A percentile compares a stretch with the other conserved stretches of the same genome.
phyloP scores from a whole-genome alignment of 1,139 yeast genomes.

The Pichia sp. region DNA sequence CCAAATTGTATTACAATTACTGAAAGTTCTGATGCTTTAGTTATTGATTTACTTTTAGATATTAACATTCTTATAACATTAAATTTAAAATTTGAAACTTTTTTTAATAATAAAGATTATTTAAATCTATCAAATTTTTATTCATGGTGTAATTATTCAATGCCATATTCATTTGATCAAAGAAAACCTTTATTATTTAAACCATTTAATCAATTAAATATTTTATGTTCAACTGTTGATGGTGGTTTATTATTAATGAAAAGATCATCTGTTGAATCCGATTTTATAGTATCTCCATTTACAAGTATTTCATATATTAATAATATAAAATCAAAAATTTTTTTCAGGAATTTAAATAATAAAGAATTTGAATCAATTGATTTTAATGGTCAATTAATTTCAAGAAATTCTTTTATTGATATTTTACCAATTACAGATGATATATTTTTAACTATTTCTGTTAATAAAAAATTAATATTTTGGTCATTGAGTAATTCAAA shows the following conservation, averaged over 20 bases:
- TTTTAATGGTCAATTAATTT: constrained; percentile 19
- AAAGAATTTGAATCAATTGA: constrained; percentile 5
- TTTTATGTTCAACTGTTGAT: constrained; percentile 56
- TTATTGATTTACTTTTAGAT: constrained; percentile 31
- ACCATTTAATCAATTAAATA: constrained; percentile 38
- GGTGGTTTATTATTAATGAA: constrained; percentile 60
- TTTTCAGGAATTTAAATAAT: constrained; percentile 12
- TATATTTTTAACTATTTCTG: constrained; percentile 35
- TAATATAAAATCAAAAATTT: constrained; percentile 29
- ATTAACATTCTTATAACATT: constrained; percentile 34
- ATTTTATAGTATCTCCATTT: constrained; percentile 48
- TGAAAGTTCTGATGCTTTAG: constrained; percentile 14
- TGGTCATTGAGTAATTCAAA: constrained; percentile 46
- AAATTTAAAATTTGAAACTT: constrained; percentile 2
- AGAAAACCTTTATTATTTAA: constrained; percentile 54
- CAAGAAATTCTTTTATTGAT: constrained; percentile 31
- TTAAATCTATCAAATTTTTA: constrained; percentile 15
- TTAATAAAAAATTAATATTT: constrained; percentile 45
- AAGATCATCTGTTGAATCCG: constrained; percentile 34
- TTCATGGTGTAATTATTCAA: constrained; percentile 58
- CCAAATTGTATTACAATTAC: constrained; percentile 21
- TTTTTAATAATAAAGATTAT: constrained; percentile 14
- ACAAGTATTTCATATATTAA: constrained; percentile 49
- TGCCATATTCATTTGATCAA: constrained; percentile 70
- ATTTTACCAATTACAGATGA: constrained; percentile 20